These are phyloP conservation scores for Nitzschia sp. DNA, from an alignment of 108 stramenopile genomes.

Conservation along the genomic window DNA sequence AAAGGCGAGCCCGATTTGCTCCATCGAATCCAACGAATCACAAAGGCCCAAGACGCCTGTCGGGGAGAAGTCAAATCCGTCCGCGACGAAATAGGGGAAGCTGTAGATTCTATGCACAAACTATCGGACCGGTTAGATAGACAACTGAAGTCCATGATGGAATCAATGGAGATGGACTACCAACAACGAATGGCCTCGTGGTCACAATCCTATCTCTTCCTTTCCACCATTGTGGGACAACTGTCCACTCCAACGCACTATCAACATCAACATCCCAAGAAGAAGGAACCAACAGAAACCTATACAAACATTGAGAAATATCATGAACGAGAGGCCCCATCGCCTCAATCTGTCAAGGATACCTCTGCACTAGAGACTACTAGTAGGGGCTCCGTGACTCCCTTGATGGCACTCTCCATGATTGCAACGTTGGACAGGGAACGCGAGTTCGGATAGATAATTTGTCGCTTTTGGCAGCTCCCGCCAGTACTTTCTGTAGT, in stretches of 20 bases:
- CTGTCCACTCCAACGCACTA: neutral
- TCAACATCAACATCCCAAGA: no score
- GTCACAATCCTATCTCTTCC: conserved; percentile 21
- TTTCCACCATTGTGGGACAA: conserved; percentile 14
- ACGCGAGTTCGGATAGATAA: neutral
- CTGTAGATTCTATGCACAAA: conserved; percentile 1
- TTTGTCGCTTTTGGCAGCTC: neutral
- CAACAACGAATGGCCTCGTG: conserved; percentile 26
- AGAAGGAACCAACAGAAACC: no score
- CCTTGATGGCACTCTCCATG: conserved; percentile 14
- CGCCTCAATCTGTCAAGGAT: neutral
- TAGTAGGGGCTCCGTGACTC: neutral
- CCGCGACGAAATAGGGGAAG: conserved; percentile 20
- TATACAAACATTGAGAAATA: no score
- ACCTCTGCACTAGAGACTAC: neutral
- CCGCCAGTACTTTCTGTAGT: no score
- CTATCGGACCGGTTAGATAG: conserved; percentile 26
- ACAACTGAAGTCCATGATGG: conserved; percentile 11
- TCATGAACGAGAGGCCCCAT: no score
- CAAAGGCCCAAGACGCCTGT: conserved; percentile 28
- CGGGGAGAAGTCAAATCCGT: conserved; percentile 22
- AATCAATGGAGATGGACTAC: conserved; percentile 25
- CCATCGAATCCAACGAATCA: conserved; percentile 26
- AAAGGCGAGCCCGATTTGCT: conserved; percentile 25
- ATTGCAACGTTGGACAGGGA: conserved; percentile 7